Evolutionary conservation across 768 basidiomycete genomes (phyloP), one percentile per base, ranked within the genome.

Genomic region (Podaxis sp.): DNA sequence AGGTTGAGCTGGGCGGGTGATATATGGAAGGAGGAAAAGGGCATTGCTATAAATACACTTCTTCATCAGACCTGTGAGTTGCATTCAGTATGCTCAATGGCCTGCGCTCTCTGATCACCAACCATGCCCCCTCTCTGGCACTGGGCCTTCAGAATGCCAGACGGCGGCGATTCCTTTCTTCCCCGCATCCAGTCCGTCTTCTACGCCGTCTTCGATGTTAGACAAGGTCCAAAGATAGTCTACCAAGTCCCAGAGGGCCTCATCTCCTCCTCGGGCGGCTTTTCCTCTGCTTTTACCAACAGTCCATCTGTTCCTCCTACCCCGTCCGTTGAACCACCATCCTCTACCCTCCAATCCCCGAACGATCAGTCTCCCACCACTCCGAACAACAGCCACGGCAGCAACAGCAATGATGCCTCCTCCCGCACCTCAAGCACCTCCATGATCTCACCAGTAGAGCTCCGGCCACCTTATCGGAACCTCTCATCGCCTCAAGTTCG

Each of bases 201-300:
- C 78, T 98, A 97, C 70, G 90, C 96, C 3, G 87, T 91, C 13
- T 98, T 99, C 72, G 94, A 98, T 75, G 82, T 89, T 40, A 77
- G 76, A 4, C 85, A 90, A 59, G 96, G 97, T 2, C 92, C 94
- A 2, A 92, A 92, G 69, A 90, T 98, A 51, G 87, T 93, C 4
- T 91, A 90, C 69, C 96, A 98, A 75, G 94, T 97, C 6, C 96
- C 96, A 1, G 96, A 97, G 72, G 93, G 88, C 49, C 85, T 94
- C 55, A 93, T 96, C 65, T 82, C 87, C 5, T 64, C 66, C 47
- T 56, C 57, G 74, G 76, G 27, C 72, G 3, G 66, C 78, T 22
- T 78, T 72, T 37, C 68, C 72, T 38, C 54, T 67, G 15, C 65
- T 66, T 41, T 65, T 1, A 68, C 61, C 24, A 66, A 64, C n/a